Base-by-base conservation (phyloP, 1,284 basidiomycete species). In the Mycena sp. region DNA sequence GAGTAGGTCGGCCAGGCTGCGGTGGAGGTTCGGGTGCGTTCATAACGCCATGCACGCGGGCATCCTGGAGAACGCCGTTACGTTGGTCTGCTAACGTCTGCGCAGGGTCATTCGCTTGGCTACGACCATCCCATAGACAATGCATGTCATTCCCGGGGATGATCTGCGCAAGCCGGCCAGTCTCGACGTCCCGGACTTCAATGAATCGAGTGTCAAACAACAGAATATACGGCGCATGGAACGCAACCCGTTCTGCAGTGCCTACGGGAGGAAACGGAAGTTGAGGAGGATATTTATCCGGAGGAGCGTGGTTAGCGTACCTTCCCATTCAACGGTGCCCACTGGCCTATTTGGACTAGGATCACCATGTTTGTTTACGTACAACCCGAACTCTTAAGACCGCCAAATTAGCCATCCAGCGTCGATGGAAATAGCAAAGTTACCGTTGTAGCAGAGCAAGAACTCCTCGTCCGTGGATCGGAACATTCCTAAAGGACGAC, bases 401-500 rank as follows among this genome's bases (percentile, higher is more conserved):
- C 32, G 44, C 57, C 41, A 50, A 19, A 49, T 70, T 26, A 73
- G 43, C 23, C 43, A 7, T 16, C 7, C 40, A 4, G 14, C 10
- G 52, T n/a, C 37, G 21, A 49, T 12, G 21, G 0, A 16, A 17
- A 52, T 17, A 53, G 41, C 35, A 17, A 12, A 74, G 85, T 67
- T 71, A 94, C 94, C 92, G 74, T 96, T 91, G 74, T 97, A 99
- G 76, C 94, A 96, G 29, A 99, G 84, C 53, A 99, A 76, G 78
- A 98, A 99, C 75, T 96, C 95, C 65, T 92, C 91, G 63, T 95
- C 93, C 43, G 86, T 90, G 2, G 89, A 89, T 46, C 95, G 86
- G 86, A 96, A 98, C 89, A 98, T 96, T 14, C 95, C 95, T 72
- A 98, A 84, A 0, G 96, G 94, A 63, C 89, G 87, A 71, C 89